Percentiles rank a stretch among this genome's conserved stretches.
Conservation (phyloP, 1,284 basidiomycete species). For the Phenoliferia sp. region DNA sequence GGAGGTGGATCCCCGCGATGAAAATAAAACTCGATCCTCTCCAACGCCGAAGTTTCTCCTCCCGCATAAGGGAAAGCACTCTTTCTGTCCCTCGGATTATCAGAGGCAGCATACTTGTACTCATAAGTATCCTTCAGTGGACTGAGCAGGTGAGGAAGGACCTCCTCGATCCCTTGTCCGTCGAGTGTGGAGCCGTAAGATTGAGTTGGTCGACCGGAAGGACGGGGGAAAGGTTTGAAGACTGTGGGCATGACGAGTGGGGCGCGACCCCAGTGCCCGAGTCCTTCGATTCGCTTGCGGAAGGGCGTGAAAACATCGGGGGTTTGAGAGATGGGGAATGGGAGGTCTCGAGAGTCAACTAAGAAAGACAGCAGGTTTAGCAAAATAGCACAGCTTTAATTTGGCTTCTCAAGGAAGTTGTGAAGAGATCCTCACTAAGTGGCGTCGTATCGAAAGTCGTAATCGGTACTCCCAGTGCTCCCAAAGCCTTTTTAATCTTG, state of each 20-base stretch:
- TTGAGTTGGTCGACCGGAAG: conserved; percentile 17
- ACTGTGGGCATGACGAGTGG: conserved; percentile 25
- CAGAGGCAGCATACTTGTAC: not conserved
- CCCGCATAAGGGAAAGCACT: conserved; percentile 49
- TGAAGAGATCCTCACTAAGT: conserved; percentile 21
- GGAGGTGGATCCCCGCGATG: conserved; percentile 40
- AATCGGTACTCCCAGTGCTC: conserved; percentile 31
- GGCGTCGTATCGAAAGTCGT: conserved; percentile 41
- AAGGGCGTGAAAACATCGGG: conserved; percentile 52
- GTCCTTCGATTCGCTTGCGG: conserved; percentile 48
- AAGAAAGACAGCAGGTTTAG: not conserved
- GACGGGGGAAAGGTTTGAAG: conserved; percentile 40
- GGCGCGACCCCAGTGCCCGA: conserved; percentile 41
- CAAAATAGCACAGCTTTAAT: not conserved
- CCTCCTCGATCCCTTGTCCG: conserved; percentile 14
- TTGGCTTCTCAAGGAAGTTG: not conserved
- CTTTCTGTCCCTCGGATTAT: conserved; percentile 27
- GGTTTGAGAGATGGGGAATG: conserved; percentile 45
- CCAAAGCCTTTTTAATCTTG: conserved; percentile 23
- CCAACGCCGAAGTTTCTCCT: conserved; percentile 45
- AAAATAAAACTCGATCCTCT: conserved; percentile 47
- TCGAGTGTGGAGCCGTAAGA: conserved; percentile 28
- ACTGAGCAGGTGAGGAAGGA: conserved; percentile 35
- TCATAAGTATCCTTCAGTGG: conserved; percentile 31
- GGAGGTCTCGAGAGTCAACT: conserved; percentile 46